Evolutionary conservation across 257 asterid species (phyloP).

Genomic region (Solanum lycopersicoides): DNA sequence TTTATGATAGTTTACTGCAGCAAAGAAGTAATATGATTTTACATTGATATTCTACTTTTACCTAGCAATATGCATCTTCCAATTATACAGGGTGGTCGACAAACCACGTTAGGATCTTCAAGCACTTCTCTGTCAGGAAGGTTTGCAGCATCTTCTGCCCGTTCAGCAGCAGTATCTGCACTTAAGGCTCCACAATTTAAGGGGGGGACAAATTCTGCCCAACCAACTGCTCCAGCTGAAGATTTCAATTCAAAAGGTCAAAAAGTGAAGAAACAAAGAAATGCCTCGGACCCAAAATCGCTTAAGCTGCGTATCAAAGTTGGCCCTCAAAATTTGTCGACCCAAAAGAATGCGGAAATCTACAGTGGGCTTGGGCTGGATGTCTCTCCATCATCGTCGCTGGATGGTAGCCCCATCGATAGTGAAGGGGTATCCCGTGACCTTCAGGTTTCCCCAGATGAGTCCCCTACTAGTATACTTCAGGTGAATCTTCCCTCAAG

Average conservation of each 20-base stretch:
- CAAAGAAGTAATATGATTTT: slow-evolving; percentile 2
- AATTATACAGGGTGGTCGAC: slow-evolving; percentile 56
- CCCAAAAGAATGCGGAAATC: slow-evolving; percentile 74
- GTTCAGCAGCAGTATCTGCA: slow-evolving; percentile 13
- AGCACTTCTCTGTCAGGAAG: slow-evolving; percentile 44
- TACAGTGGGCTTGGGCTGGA: slow-evolving; percentile 94
- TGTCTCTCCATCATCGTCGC: slow-evolving; percentile 81
- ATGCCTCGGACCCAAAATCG: slow-evolving; percentile 48
- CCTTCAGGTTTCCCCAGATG: slow-evolving; percentile 34
- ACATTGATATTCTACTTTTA: slow-evolving; percentile 1
- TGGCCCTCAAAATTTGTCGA: slow-evolving; percentile 58
- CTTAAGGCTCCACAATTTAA: background rate
- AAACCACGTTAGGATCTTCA: slow-evolving; percentile 36
- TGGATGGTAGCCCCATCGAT: slow-evolving; percentile 59
- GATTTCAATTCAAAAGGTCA: slow-evolving; percentile 37
- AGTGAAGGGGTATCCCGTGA: slow-evolving; percentile 45
- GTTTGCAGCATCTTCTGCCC: slow-evolving; percentile 35
- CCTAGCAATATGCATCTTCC: slow-evolving; percentile 22
- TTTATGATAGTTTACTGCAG: background rate
- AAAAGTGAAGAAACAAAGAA: slow-evolving; percentile 22
- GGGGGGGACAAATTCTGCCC: slow-evolving; percentile 12
- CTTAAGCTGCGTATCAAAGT: slow-evolving; percentile 89
- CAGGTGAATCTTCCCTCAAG: slow-evolving; percentile 42
- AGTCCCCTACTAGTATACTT: slow-evolving; percentile 88
- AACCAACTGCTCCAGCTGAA: slow-evolving; percentile 31